These are phyloP conservation scores for Phyllosticta ampelicida DNA, from an alignment of 2,329 filamentous ascomycete genomes.

Conservation along the genomic window DNA sequence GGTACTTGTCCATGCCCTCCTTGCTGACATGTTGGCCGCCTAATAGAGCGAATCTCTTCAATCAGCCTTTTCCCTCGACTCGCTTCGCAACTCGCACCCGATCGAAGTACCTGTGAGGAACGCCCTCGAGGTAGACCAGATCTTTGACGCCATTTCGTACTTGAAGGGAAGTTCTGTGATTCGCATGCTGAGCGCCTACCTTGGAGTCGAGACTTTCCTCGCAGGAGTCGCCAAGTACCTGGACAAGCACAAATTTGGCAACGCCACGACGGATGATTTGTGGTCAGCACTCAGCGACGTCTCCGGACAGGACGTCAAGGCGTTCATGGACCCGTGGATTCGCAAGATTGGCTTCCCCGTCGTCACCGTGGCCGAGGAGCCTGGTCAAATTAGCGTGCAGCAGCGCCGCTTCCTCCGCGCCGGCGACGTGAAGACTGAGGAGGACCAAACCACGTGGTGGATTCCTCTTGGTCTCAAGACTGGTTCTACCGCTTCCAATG, in stretches of 20 bases:
- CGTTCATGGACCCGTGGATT: slow-evolving; percentile 92
- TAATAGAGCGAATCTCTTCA: slow-evolving; percentile 76
- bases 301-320: slow-evolving; percentile 74
- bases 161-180: slow-evolving; percentile 94
- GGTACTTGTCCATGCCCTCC: slow-evolving; percentile 33
- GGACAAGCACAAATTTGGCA: slow-evolving; percentile 74
- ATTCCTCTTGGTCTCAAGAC: slow-evolving; percentile 79
- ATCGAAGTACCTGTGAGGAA: slow-evolving; percentile 93
- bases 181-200: slow-evolving; percentile 86
- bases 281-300: slow-evolving; percentile 83
- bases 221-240: slow-evolving; percentile 85
- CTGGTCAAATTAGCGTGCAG: slow-evolving; percentile 67
- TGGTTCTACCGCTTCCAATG: slow-evolving; percentile 48
- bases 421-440: slow-evolving; percentile 81
- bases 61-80: slow-evolving; percentile 80
- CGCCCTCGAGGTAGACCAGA: slow-evolving; percentile 92
- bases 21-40: slow-evolving; percentile 26
- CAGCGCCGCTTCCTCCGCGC: slow-evolving; percentile 87
- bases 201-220: slow-evolving; percentile 80
- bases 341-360: slow-evolving; percentile 91
- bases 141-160: slow-evolving; percentile 95
- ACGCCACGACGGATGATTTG: slow-evolving; percentile 83
- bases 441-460: slow-evolving; percentile 93
- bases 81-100: slow-evolving; percentile 82
- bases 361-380: slow-evolving; percentile 73